A percentile compares a stretch with the other conserved stretches of the same genome.
Conservation (phyloP, 1,284 basidiomycete genomes). For the Megacollybia platyphylla region DNA sequence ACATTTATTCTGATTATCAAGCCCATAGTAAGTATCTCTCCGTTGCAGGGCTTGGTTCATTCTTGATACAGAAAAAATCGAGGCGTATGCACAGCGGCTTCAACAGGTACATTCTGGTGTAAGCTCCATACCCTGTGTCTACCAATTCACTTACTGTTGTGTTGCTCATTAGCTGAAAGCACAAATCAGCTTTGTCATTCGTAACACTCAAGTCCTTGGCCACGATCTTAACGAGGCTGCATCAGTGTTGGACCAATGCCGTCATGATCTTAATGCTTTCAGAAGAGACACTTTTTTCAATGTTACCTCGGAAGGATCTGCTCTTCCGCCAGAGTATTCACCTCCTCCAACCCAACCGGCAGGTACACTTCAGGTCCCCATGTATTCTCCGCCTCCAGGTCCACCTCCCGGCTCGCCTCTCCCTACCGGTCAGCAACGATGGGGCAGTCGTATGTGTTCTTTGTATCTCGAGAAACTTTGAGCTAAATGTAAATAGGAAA, state of each 20-base stretch:
- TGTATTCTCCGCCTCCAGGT: background rate
- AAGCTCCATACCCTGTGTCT: background rate
- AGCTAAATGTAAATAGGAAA: background rate
- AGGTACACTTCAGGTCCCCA: background rate
- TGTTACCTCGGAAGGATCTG: too few relatives aligned
- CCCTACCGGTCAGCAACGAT: background rate
- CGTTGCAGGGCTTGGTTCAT: constrained; percentile 5
- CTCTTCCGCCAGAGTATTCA: background rate
- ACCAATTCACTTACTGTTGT: background rate
- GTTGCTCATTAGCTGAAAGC: constrained; percentile 2
- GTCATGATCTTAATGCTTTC: constrained; percentile 19
- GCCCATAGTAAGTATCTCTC: constrained; percentile 19
- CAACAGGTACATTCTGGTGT: constrained; percentile 1
- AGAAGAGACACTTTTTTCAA: constrained; percentile 18
- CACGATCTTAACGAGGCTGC: constrained; percentile 18
- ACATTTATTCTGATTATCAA: constrained; percentile 23
- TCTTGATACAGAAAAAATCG: constrained; percentile 20
- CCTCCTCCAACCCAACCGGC: background rate
- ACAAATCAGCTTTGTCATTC: background rate
- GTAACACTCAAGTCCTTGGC: constrained; percentile 15
- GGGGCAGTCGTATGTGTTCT: constrained; percentile 1
- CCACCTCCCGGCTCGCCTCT: background rate
- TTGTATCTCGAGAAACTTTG: too few relatives aligned
- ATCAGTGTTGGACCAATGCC: constrained; percentile 15
- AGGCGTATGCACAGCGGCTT: constrained; percentile 8